Base-by-base conservation (phyloP, 805 yeast species). In the Peterozyma toletana region DNA sequence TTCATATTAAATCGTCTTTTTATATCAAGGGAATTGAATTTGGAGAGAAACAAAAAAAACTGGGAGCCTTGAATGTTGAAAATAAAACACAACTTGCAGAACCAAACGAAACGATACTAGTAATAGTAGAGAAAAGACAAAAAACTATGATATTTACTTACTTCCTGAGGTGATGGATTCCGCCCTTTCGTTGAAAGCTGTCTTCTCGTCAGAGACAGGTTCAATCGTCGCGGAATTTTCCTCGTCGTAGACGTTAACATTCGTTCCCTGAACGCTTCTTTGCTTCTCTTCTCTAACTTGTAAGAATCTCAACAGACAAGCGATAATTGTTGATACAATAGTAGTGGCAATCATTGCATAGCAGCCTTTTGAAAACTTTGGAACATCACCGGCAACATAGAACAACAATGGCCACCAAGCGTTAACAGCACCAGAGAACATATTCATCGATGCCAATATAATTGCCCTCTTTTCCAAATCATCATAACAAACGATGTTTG, bases 391-490 rank as follows among this genome's bases (percentile, higher is more conserved):
- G 1, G 83, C 81, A 21, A 70, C 58, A 50, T 66, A 79, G 52
- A 79, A 76, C 2, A 78, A 40, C 14, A 79, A 47, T 1, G 77
- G 67, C 81, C 83, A 78, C 83, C 83, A 78, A 2, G 83, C 80
- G 54, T 77, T 78, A 9, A 78, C 77, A 2, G 81, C 79, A 51
- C 75, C 72, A 29, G 78, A 71, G 48, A 77, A 76, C 80, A 77
- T 77, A 56, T 78, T 78, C 83, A 78, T 78, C 0, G 81, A 76
- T 0, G 82, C 86, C 40, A 80, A 61, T 1, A 78, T 81, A 39
- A 80, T 64, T 0, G 86, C 83, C 53, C 86, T 67, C 52, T 77
- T 83, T 61, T 80, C 78, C 21, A 76, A 56, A 56, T 81, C 86
- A 48, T 75, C 68, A 30, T 72, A 68, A 36, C 64, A 56, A 2